phyloP scores from a whole-genome alignment of 2,329 filamentous ascomycete genomes.

The Pezicula rhizophila region DNA sequence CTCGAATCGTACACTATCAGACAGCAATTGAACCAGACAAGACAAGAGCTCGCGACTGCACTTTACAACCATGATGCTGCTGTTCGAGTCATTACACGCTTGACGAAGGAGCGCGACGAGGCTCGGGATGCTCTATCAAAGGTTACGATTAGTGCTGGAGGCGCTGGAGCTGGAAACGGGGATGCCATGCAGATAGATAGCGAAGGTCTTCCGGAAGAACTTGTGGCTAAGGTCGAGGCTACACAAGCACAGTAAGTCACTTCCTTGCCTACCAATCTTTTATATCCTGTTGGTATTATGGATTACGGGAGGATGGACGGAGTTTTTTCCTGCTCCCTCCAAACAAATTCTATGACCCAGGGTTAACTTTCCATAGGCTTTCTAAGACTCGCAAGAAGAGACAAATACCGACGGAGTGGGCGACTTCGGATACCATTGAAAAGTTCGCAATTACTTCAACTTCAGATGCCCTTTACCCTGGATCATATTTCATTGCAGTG shows the following conservation, averaged over 20 bases:
- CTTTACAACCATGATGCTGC: constrained; percentile 97
- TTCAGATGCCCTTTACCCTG: constrained; percentile 54
- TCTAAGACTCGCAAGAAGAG: constrained; percentile 88
- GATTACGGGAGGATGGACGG: too few species aligned
- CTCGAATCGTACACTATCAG: constrained; percentile 87
- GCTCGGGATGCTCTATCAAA: constrained; percentile 83
- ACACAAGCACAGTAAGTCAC: constrained; percentile 69
- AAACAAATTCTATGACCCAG: neutral
- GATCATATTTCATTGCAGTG: constrained; percentile 49
- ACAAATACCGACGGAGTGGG: constrained; percentile 79
- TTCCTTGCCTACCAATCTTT: too few species aligned
- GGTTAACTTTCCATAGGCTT: constrained; percentile 47
- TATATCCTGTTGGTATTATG: too few species aligned
- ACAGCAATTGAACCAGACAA: constrained; percentile 81
- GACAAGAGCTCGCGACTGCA: constrained; percentile 88
- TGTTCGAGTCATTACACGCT: constrained; percentile 84
- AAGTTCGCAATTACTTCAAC: constrained; percentile 47
- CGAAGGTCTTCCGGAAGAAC: constrained; percentile 65
- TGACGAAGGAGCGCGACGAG: constrained; percentile 89
- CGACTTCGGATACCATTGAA: constrained; percentile 64
- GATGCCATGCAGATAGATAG: constrained; percentile 93
- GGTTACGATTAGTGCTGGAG: constrained; percentile 63
- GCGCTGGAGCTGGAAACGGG: constrained; percentile 47
- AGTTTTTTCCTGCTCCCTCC: too few species aligned
- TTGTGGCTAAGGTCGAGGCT: constrained; percentile 69